Base-by-base conservation (phyloP, 1,284 basidiomycete genomes). In the Grifola frondosa region DNA sequence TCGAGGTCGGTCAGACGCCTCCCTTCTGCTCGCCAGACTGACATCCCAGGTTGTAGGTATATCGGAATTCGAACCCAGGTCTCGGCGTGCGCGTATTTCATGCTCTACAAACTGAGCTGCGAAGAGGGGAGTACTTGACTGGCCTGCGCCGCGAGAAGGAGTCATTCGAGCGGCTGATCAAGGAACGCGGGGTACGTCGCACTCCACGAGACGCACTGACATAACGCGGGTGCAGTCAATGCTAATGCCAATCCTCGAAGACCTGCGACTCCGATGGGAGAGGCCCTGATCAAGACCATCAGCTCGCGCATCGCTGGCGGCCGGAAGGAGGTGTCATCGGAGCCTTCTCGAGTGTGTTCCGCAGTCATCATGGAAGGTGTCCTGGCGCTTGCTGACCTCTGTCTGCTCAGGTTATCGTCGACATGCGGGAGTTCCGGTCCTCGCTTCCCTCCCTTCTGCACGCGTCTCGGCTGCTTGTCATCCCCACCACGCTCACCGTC, bases 341-440 rank as follows among this genome's bases (percentile, higher is more conserved):
- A 87, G 53, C 81, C 84, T 8, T 83, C 91, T 0, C 77, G 82
- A 61, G 91, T 89, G 53, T 29, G 69, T 56, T 21, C 8, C 15
- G 11, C 19, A 25, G n/a, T 5, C 28, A 1, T 36, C 13, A 8
- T 15, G 22, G 12, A 22, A 19, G 24, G 17, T 15, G 29, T 13
- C 11, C 21, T 37, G 5, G 10, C 19, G 6, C 20, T n/a, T 15
- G n/a, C n/a, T 6, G 15, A 8, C 15, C 13, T 40, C 15, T 42
- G 5, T 22, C 16, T 6, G 22, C 20, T 0, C 51, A 94, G 90
- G 85, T 99, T 44, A 84, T 99, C 42, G 94, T 98, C 11, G 97
- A 98, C 64, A 89, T 97, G 78, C 82, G 96, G 56, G 96, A 99
- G 63, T 97, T 99, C 64, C 78, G 95, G 17, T 97, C 95, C 0